phyloP scores from a whole-genome alignment of 1,139 yeast genomes.

The Arxiozyma slooffiae region DNA sequence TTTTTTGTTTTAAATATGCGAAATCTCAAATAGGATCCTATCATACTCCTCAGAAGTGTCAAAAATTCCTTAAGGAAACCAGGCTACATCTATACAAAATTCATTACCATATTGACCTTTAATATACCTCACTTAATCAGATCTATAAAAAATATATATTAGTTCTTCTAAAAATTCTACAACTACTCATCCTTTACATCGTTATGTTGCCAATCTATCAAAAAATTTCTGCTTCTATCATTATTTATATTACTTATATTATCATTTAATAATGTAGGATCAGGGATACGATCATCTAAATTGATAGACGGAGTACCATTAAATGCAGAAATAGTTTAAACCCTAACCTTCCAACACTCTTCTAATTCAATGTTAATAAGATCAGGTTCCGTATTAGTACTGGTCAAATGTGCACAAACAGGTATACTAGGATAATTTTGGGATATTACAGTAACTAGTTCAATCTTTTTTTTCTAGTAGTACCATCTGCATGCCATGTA shows the following conservation, averaged over 20 bases:
- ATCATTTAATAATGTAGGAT: constrained; percentile 3
- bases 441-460: constrained; percentile 70
- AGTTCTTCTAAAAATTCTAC: constrained; percentile 4
- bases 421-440: constrained; percentile 60
- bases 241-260: too few relatives aligned
- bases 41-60: constrained; percentile 51
- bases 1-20: constrained; percentile 69
- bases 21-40: constrained; percentile 54
- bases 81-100: constrained; percentile 86
- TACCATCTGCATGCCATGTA: constrained; percentile 99
- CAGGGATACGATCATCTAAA: constrained; percentile 30
- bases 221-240: constrained; percentile 36
- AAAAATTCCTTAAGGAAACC: constrained; percentile 91
- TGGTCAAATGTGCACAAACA: constrained; percentile 87
- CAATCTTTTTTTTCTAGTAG: constrained; percentile 76
- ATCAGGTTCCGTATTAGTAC: constrained; percentile 78
- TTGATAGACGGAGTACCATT: constrained; percentile 96
- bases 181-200: constrained; percentile 9
- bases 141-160: constrained; percentile 60
- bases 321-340: constrained; percentile 78
- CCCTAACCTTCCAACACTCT: constrained; percentile 65
- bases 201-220: constrained; percentile 23
- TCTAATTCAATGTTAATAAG: constrained; percentile 71
- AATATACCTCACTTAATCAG: constrained; percentile 75
- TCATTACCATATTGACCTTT: constrained; percentile 57